Conservation (phyloP, 2,329 filamentous ascomycete species). For the Pleurostoma richardsiae region DNA sequence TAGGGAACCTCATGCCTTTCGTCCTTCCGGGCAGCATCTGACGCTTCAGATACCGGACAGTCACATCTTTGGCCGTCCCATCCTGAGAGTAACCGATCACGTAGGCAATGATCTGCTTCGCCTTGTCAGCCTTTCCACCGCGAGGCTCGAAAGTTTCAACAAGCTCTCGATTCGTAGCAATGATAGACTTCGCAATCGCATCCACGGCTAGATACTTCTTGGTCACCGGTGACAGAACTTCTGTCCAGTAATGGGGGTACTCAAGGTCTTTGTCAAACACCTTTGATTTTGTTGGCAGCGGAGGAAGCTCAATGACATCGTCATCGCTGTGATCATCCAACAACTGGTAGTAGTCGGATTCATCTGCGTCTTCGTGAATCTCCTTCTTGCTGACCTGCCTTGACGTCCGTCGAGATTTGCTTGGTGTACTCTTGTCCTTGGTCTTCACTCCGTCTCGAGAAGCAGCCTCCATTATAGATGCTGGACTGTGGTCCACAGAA, state of each 20-base stretch:
- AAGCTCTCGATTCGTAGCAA: constrained; percentile 69
- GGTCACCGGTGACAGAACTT: constrained; percentile 78
- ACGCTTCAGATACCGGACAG: constrained; percentile 80
- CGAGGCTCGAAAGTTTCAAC: constrained; percentile 75
- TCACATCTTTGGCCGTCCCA: constrained; percentile 91
- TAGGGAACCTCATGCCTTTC: constrained; percentile 73
- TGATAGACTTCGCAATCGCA: constrained; percentile 60
- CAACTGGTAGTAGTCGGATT: constrained; percentile 28
- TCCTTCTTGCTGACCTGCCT: constrained; percentile 1
- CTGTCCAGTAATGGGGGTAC: constrained; percentile 90
- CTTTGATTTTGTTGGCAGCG: constrained; percentile 32
- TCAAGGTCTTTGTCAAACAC: constrained; percentile 71
- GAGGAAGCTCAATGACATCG: constrained; percentile 51
- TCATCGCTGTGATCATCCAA: constrained; percentile 51
- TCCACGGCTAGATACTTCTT: constrained; percentile 78
- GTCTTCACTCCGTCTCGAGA: constrained; percentile 9
- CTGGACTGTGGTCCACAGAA: constrained; percentile 11
- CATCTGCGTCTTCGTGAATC: constrained; percentile 7
- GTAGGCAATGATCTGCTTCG: constrained; percentile 87
- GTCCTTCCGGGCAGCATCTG: constrained; percentile 83
- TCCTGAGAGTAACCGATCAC: constrained; percentile 78
- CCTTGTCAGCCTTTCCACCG: constrained; percentile 75
- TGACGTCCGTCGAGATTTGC: constrained; percentile 2
- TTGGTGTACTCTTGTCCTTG: constrained; percentile 9
- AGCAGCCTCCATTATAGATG: neutral